Evolutionary conservation across 2,329 filamentous ascomycete species (phyloP).

Genomic region (Fusarium stilboides): DNA sequence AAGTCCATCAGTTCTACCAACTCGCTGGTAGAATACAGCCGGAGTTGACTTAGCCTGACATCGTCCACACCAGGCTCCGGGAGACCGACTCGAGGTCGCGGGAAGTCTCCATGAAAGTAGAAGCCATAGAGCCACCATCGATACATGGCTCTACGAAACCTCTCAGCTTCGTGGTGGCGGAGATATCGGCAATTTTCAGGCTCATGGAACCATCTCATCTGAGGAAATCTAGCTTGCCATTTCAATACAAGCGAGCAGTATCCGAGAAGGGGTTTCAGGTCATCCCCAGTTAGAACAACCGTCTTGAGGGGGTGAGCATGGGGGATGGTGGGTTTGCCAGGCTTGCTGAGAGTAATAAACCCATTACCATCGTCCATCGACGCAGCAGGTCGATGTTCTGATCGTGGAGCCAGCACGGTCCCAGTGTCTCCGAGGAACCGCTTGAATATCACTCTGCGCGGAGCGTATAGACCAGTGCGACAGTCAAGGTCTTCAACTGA

Average conservation of each 20-base stretch:
- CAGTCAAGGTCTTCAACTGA: constrained; percentile 55
- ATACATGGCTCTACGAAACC: constrained; percentile 66
- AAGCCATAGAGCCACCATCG: constrained; percentile 69
- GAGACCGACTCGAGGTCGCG: constrained; percentile 55
- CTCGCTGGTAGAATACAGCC: constrained; percentile 61
- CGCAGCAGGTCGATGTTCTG: constrained; percentile 22
- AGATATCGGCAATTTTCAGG: constrained; percentile 63
- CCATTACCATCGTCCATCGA: constrained; percentile 4
- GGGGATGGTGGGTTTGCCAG: constrained; percentile 32
- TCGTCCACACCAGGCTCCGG: constrained; percentile 59
- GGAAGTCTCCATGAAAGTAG: constrained; percentile 65
- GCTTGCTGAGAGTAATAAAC: constrained; percentile 47
- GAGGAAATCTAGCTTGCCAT: constrained; percentile 60
- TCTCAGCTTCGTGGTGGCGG: constrained; percentile 58
- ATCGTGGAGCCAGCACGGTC: constrained; percentile 43
- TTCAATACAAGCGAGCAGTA: constrained; percentile 56
- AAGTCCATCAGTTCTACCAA: constrained; percentile 63
- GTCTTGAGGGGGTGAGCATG: constrained; percentile 35
- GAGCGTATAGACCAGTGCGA: constrained; percentile 55
- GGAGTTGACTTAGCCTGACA: constrained; percentile 60
- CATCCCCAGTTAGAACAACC: constrained; percentile 52
- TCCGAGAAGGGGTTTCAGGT: constrained; percentile 54
- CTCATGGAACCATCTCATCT: constrained; percentile 63
- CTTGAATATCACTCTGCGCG: constrained; percentile 58
- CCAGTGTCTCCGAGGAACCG: constrained; percentile 55